Percentiles rank a stretch among this genome's conserved stretches.
Evolutionary conservation across 2,329 filamentous ascomycete species (phyloP).

Genomic region (Diplodia scrobiculata): DNA sequence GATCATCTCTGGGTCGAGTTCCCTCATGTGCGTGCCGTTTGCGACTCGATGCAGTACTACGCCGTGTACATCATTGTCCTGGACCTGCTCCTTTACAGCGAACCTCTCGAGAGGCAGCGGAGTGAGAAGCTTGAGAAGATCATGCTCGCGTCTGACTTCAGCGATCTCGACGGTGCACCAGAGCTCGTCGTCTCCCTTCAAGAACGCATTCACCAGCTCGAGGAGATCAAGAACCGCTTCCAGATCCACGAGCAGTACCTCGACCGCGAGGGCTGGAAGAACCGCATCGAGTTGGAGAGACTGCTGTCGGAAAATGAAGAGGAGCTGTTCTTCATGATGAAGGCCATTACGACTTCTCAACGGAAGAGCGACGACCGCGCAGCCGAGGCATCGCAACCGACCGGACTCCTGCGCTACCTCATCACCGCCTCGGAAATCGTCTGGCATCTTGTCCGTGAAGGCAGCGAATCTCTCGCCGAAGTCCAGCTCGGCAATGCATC

Average conservation of each 20-base stretch:
- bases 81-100: constrained; percentile 92
- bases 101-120: constrained; percentile 95
- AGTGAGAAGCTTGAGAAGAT: constrained; percentile 96
- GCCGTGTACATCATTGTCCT: constrained; percentile 97
- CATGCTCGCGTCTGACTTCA: constrained; percentile 98
- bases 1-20: constrained; percentile 98
- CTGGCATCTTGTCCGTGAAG: constrained; percentile 91
- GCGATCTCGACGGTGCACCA: constrained; percentile 88
- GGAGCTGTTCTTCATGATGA: constrained; percentile 99
- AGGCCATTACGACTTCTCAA: constrained; percentile 96
- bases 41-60: constrained; percentile 96
- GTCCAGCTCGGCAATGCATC: constrained; percentile 87
- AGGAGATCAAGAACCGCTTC: constrained; percentile 96
- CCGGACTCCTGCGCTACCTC: constrained; percentile 83
- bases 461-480: constrained; percentile 84
- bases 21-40: constrained; percentile 88
- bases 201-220: constrained; percentile 86
- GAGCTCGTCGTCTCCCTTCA: constrained; percentile 91
- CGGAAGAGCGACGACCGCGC: constrained; percentile 73
- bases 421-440: constrained; percentile 94
- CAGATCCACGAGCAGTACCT: constrained; percentile 86
- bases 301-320: constrained; percentile 90
- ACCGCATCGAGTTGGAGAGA: constrained; percentile 82
- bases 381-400: constrained; percentile 65
- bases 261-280: constrained; percentile 87